Evolutionary conservation across 768 basidiomycete species (phyloP).

Genomic region (Lactarius indigo): DNA sequence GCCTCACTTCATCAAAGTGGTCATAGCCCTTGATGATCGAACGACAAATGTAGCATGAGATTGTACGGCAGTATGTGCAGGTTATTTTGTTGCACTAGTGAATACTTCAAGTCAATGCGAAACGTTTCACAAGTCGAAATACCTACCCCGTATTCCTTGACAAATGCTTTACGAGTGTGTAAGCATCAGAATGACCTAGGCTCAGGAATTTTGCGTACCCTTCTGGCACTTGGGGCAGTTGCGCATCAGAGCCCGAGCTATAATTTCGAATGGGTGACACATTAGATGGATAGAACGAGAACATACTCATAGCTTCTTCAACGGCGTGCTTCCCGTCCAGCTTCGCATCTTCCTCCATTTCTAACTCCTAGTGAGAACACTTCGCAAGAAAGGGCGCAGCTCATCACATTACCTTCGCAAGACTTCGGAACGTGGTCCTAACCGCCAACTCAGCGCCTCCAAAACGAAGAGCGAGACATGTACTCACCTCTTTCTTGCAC

Average conservation of each 20-base stretch:
- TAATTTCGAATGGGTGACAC: constrained; percentile 12
- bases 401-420: constrained; percentile 55
- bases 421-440: constrained; percentile 80
- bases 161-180: constrained; percentile 50
- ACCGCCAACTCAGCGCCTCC: constrained; percentile 10
- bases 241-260: constrained; percentile 79
- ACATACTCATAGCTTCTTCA: constrained; percentile 91
- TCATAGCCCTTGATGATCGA: constrained; percentile 70
- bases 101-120: not conserved
- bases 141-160: constrained; percentile 75
- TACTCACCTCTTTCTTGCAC: constrained; percentile 69
- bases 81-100: constrained; percentile 89
- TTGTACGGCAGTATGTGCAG: constrained; percentile 64
- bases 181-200: not conserved
- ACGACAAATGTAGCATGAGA: constrained; percentile 86
- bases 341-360: constrained; percentile 70
- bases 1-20: constrained; percentile 51
- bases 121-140: not conserved
- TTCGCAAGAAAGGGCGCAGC: not conserved
- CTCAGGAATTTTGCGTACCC: constrained; percentile 39
- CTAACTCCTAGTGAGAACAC: constrained; percentile 36
- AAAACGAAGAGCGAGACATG: not conserved
- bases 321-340: constrained; percentile 73
- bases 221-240: constrained; percentile 85
- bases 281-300: not conserved